Conservation (phyloP, 768 basidiomycete species). For the Coprinellus aureogranulatus region DNA sequence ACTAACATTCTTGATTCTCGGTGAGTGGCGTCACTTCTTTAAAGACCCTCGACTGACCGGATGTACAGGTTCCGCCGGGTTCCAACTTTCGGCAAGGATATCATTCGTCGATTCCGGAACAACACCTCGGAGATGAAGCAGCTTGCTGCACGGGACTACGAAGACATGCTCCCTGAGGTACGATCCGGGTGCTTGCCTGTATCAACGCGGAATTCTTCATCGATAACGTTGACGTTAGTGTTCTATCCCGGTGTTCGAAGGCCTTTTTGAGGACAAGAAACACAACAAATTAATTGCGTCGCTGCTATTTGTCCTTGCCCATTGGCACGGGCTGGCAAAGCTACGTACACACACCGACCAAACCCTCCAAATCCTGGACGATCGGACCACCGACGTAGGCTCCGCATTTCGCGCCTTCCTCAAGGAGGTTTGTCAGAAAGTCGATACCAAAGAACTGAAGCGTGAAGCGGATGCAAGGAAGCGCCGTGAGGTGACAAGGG, state of each 20-base stretch:
- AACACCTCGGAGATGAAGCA: conserved; percentile 31
- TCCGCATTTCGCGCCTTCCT: background rate
- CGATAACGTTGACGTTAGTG: conserved; percentile 18
- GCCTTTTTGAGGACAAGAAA: conserved; percentile 20
- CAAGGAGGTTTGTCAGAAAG: background rate
- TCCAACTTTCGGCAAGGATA: conserved; percentile 31
- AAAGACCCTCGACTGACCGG: background rate
- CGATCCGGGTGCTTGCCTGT: conserved; percentile 1
- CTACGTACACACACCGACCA: background rate
- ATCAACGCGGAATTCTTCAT: too few species aligned
- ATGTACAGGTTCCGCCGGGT: too few species aligned
- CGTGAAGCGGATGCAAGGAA: background rate
- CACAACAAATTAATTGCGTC: background rate
- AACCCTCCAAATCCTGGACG: background rate
- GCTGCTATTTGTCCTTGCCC: conserved; percentile 1
- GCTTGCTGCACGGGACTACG: conserved; percentile 32
- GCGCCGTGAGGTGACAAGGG: background rate
- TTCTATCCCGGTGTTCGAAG: conserved; percentile 34
- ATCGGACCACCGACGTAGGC: background rate
- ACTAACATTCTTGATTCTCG: background rate
- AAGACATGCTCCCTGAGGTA: conserved; percentile 29
- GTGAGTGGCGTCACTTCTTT: background rate
- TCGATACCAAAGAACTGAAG: background rate
- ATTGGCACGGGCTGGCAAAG: conserved; percentile 2
- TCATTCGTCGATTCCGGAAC: conserved; percentile 26